phyloP scores from a whole-genome alignment of 495 filamentous ascomycete genomes.

The Trichocladium uniseriatum region DNA sequence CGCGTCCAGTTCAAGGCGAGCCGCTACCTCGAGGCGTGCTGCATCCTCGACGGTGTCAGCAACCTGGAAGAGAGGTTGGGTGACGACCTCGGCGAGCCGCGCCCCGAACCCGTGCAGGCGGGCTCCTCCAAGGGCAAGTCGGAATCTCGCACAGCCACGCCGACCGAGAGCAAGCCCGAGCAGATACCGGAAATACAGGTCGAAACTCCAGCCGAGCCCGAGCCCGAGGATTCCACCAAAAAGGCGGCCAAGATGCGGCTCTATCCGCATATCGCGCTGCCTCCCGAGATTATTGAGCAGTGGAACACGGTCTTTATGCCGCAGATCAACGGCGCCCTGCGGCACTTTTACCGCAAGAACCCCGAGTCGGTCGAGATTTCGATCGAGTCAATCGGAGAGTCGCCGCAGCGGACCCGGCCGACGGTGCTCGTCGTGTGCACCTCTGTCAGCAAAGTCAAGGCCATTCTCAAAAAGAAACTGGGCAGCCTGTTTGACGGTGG shows the following conservation, averaged over 20 bases:
- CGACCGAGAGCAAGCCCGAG: neutral
- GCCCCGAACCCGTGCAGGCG: constrained; percentile 5
- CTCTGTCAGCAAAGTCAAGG: constrained; percentile 59
- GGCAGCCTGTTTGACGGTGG: constrained; percentile 48
- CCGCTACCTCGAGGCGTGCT: constrained; percentile 42
- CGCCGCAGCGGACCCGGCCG: constrained; percentile 52
- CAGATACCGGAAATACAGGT: neutral
- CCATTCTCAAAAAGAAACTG: constrained; percentile 62
- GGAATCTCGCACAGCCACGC: neutral
- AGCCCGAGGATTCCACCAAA: neutral
- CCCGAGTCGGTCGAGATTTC: constrained; percentile 66
- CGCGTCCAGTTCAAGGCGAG: constrained; percentile 34
- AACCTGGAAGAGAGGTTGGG: constrained; percentile 38
- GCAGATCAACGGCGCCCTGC: constrained; percentile 50
- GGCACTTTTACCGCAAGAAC: constrained; percentile 53
- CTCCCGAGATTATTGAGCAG: constrained; percentile 53
- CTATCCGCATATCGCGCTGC: constrained; percentile 45
- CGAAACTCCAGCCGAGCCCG: constrained; percentile 1
- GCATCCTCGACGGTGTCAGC: constrained; percentile 42
- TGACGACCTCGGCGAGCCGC: constrained; percentile 27
- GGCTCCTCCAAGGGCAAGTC: constrained; percentile 13
- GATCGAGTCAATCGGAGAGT: constrained; percentile 65
- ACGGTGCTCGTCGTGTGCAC: constrained; percentile 70
- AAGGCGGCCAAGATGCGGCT: constrained; percentile 28
- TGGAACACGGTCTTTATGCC: constrained; percentile 67